These are phyloP conservation scores for Fraxinus sp. DNA, from an alignment of 305 asterid species.

Conservation along the genomic window DNA sequence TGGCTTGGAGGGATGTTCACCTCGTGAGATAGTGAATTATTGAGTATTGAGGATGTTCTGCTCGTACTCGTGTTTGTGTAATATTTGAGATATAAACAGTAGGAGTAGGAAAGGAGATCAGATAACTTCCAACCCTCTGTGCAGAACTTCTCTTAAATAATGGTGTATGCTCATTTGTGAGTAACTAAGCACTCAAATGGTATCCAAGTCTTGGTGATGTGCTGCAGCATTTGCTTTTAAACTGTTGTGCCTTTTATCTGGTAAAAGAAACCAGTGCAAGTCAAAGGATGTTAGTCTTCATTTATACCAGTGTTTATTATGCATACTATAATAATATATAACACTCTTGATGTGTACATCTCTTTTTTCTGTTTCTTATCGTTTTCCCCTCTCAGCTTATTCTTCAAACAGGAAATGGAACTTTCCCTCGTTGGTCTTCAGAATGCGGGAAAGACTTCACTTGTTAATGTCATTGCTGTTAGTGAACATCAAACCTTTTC, in stretches of 20 bases:
- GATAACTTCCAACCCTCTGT: not conserved
- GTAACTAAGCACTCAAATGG: not conserved
- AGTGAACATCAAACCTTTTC: slow-evolving; percentile 29
- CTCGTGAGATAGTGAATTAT: not conserved
- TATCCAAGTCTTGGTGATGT: not conserved
- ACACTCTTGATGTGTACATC: not conserved
- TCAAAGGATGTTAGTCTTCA: not conserved
- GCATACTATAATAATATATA: not conserved
- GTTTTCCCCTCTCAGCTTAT: slow-evolving; percentile 49
- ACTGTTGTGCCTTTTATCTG: not conserved
- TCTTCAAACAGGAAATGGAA: slow-evolving; percentile 97
- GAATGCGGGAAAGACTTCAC: slow-evolving; percentile 91
- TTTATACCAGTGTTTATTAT: not conserved
- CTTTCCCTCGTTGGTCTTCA: slow-evolving; percentile 88
- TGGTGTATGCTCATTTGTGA: not conserved
- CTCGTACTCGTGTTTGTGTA: not conserved
- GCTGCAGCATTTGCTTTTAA: not conserved
- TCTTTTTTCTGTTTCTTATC: slow-evolving; percentile 7
- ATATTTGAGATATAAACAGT: not conserved
- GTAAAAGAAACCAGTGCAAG: not conserved
- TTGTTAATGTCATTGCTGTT: slow-evolving; percentile 83
- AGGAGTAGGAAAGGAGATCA: not conserved
- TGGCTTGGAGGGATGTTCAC: not conserved
- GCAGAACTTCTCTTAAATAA: not conserved
- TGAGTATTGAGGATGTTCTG: not conserved